phyloP scores from a whole-genome alignment of 2,329 filamentous ascomycete genomes.

The Diaporthe batatas region DNA sequence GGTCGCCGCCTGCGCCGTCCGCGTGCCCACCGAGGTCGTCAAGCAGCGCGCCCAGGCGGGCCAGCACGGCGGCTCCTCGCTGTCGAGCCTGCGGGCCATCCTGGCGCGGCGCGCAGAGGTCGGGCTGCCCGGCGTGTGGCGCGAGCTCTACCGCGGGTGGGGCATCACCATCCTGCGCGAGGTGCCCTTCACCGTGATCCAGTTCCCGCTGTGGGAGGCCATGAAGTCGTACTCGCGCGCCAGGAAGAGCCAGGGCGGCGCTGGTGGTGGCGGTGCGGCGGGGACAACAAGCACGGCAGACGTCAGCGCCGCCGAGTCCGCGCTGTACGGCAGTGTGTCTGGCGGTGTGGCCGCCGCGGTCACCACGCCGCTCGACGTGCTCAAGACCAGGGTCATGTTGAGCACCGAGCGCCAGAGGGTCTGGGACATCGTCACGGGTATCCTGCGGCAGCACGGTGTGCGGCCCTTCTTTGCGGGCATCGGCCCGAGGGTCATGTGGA shows the following conservation, averaged over 20 bases:
- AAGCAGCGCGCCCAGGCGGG: conserved; percentile 96
- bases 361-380: conserved; percentile 93
- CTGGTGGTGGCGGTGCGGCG: conserved; percentile 35
- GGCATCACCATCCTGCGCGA: conserved; percentile 93
- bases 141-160: conserved; percentile 92
- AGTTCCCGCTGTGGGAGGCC: conserved; percentile 96
- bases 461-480: conserved; percentile 80
- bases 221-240: conserved; percentile 80
- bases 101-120: conserved; percentile 61
- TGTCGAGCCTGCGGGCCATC: conserved; percentile 78
- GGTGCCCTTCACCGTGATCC: conserved; percentile 96
- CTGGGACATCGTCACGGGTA: conserved; percentile 70
- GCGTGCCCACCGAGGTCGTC: conserved; percentile 95
- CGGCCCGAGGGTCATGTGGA: conserved; percentile 91
- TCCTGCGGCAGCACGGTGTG: conserved; percentile 74
- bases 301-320: conserved; percentile 82
- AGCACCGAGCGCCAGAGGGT: conserved; percentile 76
- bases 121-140: conserved; percentile 73
- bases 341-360: conserved; percentile 88
- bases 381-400: conserved; percentile 98
- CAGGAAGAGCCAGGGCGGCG: conserved; percentile 46
- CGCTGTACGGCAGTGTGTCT: conserved; percentile 84
- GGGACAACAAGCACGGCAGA: conserved; percentile 47
- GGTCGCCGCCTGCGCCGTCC: conserved; percentile 89
- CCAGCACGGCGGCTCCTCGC: conserved; percentile 79